Evolutionary conservation across 192 early-diverging fungal genomes (phyloP).

Genomic region (Coemansia pectinata): DNA sequence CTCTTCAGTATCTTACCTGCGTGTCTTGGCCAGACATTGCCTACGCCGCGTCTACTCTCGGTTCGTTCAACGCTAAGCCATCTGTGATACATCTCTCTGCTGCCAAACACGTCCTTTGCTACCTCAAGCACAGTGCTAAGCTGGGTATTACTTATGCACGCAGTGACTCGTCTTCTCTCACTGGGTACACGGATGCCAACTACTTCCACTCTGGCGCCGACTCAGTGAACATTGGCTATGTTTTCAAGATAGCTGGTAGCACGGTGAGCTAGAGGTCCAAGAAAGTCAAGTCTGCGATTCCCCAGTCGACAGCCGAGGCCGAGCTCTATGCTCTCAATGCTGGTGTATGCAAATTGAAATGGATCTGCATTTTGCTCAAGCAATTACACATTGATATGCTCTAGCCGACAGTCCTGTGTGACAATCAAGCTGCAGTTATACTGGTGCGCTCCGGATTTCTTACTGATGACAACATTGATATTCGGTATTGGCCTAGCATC

Average conservation of each 20-base stretch:
- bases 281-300: conserved; percentile 14
- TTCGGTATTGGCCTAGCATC: no score
- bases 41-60: conserved; percentile 6
- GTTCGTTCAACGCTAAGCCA: conserved; percentile 2
- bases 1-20: conserved; percentile 8
- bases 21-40: conserved; percentile 7
- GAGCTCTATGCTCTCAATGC: conserved; percentile 13
- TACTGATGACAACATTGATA: no score
- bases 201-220: conserved; percentile 6
- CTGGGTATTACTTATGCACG: conserved; percentile 7
- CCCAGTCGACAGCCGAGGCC: conserved; percentile 8
- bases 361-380: neutral
- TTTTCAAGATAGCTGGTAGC: conserved; percentile 4
- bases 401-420: no score
- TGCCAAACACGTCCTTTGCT: conserved; percentile 13
- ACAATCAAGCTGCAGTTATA: no score
- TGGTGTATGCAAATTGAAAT: neutral
- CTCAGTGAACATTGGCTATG: neutral
- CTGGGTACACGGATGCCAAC: conserved; percentile 13
- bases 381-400: neutral
- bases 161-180: neutral
- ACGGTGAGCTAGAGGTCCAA: conserved; percentile 8
- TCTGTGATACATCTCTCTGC: neutral
- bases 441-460: no score
- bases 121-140: conserved; percentile 10